Percentiles rank a stretch among this genome's conserved stretches.
These are phyloP conservation scores for Melanogaster broomeanus DNA, from an alignment of 768 basidiomycete genomes.

Conservation along the genomic window DNA sequence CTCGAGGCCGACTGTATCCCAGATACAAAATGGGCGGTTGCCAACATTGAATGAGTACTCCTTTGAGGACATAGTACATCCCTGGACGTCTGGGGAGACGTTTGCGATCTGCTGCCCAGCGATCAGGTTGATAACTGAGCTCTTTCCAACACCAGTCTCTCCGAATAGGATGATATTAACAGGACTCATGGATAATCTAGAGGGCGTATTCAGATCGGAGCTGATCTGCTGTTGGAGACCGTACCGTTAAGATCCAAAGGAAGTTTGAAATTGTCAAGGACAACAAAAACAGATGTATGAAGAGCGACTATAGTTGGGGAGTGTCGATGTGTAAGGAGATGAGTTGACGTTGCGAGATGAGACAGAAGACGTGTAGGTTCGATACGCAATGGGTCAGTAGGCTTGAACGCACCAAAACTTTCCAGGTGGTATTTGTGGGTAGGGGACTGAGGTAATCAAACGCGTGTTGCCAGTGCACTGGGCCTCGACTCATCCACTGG, in stretches of 20 bases:
- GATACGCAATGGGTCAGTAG: not conserved
- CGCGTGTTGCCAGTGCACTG: conserved; percentile 1
- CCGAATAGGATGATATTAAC: conserved; percentile 47
- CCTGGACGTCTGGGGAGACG: conserved; percentile 29
- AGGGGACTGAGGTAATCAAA: not conserved
- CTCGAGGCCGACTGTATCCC: conserved; percentile 39
- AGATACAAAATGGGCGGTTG: conserved; percentile 22
- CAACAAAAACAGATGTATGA: not conserved
- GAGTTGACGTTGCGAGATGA: conserved; percentile 3
- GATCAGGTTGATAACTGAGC: conserved; percentile 36
- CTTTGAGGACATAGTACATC: conserved; percentile 39
- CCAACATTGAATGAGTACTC: conserved; percentile 26
- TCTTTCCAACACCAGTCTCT: conserved; percentile 41
- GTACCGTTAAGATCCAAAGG: conserved; percentile 8
- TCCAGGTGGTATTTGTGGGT: conserved; percentile 17
- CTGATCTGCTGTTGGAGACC: conserved; percentile 8
- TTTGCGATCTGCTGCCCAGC: conserved; percentile 24
- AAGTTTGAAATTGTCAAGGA: not conserved
- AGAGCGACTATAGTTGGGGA: not conserved
- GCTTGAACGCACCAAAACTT: no score
- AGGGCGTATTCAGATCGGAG: conserved; percentile 15
- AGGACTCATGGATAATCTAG: conserved; percentile 19
- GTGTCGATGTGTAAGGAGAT: not conserved
- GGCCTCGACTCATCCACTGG: conserved; percentile 13
- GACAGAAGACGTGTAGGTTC: not conserved